Evolutionary conservation across 345 rosid genomes (phyloP), one percentile per base, ranked within the genome.

Genomic region (Eucalyptus urophylla): DNA sequence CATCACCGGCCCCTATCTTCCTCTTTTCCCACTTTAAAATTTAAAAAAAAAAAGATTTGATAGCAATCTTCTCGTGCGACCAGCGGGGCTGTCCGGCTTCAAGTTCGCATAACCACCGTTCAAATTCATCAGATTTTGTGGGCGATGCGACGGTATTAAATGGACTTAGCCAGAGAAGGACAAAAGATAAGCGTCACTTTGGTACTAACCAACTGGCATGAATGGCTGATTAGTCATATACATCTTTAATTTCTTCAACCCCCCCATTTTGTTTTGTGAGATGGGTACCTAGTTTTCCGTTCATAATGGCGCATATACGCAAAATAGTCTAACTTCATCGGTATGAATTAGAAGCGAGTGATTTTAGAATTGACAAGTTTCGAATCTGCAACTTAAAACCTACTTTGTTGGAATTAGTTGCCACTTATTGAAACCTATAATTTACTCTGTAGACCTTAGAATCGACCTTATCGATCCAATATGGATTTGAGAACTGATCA

Each of bases 401-500:
- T 21, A 53, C 4, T 1, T 19, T 19, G 10, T 53, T 53, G 4
- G 24, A 53, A 21, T 53, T 53, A 21, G 11, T 53, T 53, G 5
- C 10, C 58, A 53, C 11, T 53, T 53, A 53, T 53, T 53, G 25
- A 53, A 53, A 21, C 25, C 11, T 53, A 53, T 0, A 53, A 21
- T 27, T 27, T 60, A 27, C 31, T 11, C 4, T 5, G 0, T 60
- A 27, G 7, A 27, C 2, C 7, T 60, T 27, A 27, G 31, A 29
- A 62, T 1, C 4, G 1, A 12, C 31, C 1, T 62, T 11, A 4
- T n/a, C 8, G 37, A 8, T 62, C 37, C 4, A 62, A 29, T 29
- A 0, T 1, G 3, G 33, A 62, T n/a, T 12, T 0, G 3, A 14
- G 5, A 15, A 65, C 11, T 4, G 1, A 15, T 11, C 40, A n/a